Percentiles rank a stretch among this genome's conserved stretches.
These are phyloP conservation scores for Amauroascus verrucosus DNA, from an alignment of 2,329 filamentous ascomycete species.

Conservation along the genomic window DNA sequence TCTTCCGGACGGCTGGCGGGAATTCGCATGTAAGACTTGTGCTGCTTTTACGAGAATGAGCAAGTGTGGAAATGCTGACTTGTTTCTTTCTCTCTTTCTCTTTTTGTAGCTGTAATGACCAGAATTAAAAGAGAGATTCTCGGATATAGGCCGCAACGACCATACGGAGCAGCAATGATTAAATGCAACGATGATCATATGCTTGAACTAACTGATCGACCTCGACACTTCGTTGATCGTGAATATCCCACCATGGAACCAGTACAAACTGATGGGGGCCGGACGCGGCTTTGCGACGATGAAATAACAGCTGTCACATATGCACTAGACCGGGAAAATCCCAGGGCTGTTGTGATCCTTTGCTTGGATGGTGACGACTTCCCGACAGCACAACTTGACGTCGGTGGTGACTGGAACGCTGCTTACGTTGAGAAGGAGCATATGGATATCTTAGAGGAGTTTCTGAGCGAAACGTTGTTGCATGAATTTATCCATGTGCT, in stretches of 20 bases:
- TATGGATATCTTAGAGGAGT: not conserved
- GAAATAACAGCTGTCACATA: not conserved
- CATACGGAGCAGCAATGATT: not conserved
- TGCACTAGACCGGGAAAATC: not conserved
- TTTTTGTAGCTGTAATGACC: not conserved
- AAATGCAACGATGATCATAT: conserved; percentile 1
- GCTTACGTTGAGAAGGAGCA: not conserved
- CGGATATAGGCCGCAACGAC: not conserved
- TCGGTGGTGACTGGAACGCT: conserved; percentile 2
- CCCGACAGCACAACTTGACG: not conserved
- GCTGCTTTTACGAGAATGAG: not conserved
- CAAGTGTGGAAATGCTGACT: not conserved
- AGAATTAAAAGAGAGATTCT: not conserved
- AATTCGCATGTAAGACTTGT: not conserved
- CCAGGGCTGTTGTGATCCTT: not conserved
- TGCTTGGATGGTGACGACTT: not conserved
- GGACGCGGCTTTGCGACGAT: not conserved
- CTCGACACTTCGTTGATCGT: not conserved
- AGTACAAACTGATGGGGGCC: not conserved
- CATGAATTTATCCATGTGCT: conserved; percentile 6
- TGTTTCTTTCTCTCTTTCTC: no score
- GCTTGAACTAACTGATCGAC: not conserved
- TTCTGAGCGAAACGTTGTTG: not conserved
- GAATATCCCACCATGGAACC: not conserved
- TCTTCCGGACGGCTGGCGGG: not conserved